Conservation (phyloP, 106 monocot genomes). For the Dactylorhiza incarnata region DNA sequence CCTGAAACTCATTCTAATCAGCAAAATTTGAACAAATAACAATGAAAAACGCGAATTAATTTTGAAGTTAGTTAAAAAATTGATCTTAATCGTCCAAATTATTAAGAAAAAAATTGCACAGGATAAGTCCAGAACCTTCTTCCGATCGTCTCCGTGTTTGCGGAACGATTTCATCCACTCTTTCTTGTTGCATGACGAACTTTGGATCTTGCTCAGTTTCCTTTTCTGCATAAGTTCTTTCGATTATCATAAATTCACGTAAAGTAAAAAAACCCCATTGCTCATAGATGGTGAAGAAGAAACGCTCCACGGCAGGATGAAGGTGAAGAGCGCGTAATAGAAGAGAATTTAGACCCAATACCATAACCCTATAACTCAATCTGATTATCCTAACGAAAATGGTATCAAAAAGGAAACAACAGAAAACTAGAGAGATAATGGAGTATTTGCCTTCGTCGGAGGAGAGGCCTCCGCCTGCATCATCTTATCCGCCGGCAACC, state of each 20-base stretch:
- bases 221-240: not conserved
- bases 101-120: not conserved
- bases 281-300: no score
- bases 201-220: not conserved
- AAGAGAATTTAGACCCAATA: no score
- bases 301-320: no score
- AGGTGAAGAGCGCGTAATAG: no score
- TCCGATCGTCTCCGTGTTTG: not conserved
- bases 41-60: not conserved
- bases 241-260: no score
- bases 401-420: not conserved
- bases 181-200: not conserved
- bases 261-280: no score
- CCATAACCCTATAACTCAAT: not conserved
- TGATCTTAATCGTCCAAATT: not conserved
- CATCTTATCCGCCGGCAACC: not conserved
- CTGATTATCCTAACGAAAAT: not conserved
- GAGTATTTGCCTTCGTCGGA: not conserved
- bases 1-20: conserved; percentile 1
- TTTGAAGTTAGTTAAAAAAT: not conserved
- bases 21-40: not conserved
- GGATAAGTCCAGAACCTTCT: not conserved
- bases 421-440: not conserved
- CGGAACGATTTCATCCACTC: not conserved
- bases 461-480: not conserved